Conservation (phyloP, 495 filamentous ascomycete species). For the Rhizodiscina lignyota region DNA sequence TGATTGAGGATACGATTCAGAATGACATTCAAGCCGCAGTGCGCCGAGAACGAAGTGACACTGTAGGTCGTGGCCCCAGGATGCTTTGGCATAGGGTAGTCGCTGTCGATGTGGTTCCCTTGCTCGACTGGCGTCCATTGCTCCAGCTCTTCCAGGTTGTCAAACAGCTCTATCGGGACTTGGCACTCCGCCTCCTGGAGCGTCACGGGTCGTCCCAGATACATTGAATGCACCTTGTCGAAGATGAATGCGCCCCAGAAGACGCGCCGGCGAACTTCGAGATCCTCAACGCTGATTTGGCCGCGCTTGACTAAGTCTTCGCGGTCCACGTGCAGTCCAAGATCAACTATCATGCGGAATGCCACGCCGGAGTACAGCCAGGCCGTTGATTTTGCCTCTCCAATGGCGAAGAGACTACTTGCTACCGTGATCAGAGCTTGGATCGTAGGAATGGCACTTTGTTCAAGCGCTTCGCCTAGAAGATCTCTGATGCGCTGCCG, state of each 20-base stretch:
- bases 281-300: not conserved
- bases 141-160: not conserved
- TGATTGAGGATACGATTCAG: not conserved
- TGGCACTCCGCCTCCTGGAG: not conserved
- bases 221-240: not conserved
- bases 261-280: not conserved
- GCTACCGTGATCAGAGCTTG: too few relatives aligned
- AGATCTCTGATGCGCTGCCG: too few relatives aligned
- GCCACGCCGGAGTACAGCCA: not conserved
- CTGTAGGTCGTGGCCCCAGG: too few relatives aligned
- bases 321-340: not conserved
- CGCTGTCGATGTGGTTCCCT: too few relatives aligned
- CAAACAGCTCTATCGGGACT: not conserved
- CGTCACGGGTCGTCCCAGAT: not conserved
- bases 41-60: not conserved
- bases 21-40: not conserved
- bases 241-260: not conserved
- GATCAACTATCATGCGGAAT: not conserved
- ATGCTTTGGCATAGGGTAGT: too few relatives aligned
- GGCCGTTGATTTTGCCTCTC: constrained; percentile 10
- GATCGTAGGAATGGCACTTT: too few relatives aligned
- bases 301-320: too few relatives aligned
- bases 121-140: not conserved
- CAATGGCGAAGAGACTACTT: too few relatives aligned
- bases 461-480: too few relatives aligned